Evolutionary conservation across 2,329 filamentous ascomycete genomes (phyloP), one percentile per base, ranked within the genome.

Genomic region (Trichoderma lentiforme): DNA sequence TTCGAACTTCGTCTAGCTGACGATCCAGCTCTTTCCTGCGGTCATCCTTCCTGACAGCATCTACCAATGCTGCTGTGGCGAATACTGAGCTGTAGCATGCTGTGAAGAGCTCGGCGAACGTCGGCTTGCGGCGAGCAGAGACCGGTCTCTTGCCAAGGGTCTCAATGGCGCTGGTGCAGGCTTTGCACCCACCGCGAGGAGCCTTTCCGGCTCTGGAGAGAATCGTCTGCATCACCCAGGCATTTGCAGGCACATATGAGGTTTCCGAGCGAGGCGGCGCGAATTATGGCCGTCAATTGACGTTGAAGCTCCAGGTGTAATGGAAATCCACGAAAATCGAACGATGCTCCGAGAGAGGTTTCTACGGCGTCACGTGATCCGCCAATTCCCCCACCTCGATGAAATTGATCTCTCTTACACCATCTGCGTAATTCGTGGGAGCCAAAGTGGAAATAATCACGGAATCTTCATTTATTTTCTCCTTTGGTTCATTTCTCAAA

Each of bases 61-160:
- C 92, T 34, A 88, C 82, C 3, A 91, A 82, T 12, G 90, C 86
- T 2, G 90, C 91, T 2, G 89, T 88, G 6, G 89, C 90, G 76
- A 92, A 87, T 69, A 91, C 86, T 39, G 89, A 88, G 30, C 91
- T 91, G 77, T 93, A 93, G 78, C 87, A 88, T 51, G 91, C 88
- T 28, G 91, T 92, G 77, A 91, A 85, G 73, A 90, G 74, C 81
- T 90, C 83, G 80, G 86, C 81, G 76, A 84, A 80, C 53, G 83
- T 84, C 57, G 85, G 80, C 74, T 85, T 86, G 69, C 86, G 85
- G 76, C 84, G 85, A 66, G 84, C 79, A 36, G 85, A 86, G 58
- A 87, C 86, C 69, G 85, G 80, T 77, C 85, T 86, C 71, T 86
- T 85, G 73, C 85, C 82, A 73, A 88, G 76, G 58, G 82, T 81